These are phyloP conservation scores for Tetracentron sinense DNA, from an alignment of 164 flowering plant species.

Conservation along the genomic window DNA sequence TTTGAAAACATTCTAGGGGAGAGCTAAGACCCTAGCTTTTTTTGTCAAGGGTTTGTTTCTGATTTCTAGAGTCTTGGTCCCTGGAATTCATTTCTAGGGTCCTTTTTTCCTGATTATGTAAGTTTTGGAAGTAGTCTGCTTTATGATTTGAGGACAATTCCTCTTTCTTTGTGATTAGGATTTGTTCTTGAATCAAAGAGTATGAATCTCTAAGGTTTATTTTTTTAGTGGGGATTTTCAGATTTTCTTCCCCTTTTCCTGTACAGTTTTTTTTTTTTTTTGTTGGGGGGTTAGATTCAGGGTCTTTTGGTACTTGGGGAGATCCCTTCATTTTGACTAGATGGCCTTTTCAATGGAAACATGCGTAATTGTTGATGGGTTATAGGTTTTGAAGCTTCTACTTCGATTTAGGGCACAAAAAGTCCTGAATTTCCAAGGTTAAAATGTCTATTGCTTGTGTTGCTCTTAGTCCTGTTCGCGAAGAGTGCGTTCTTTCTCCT, in stretches of 20 bases:
- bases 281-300: background rate
- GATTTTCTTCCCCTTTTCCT: background rate
- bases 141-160: background rate
- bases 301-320: background rate
- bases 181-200: background rate
- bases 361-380: background rate
- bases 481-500: slow-evolving; percentile 19
- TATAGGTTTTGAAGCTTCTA: background rate
- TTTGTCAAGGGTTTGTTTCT: background rate
- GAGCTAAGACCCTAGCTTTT: background rate
- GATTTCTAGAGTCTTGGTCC: background rate
- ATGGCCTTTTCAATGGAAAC: background rate
- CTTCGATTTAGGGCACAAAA: background rate
- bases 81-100: background rate
- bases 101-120: background rate
- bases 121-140: background rate
- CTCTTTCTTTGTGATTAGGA: background rate
- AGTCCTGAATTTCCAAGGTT: background rate
- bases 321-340: background rate
- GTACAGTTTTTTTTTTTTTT: background rate
- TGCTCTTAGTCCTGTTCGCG: slow-evolving; percentile 28
- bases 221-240: background rate
- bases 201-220: background rate
- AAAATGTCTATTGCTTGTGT: slow-evolving; percentile 47
- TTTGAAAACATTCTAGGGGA: slow-evolving; percentile 1